Conservation (phyloP, 371 early-diverging fungal genomes). For the Lichtheimia ornata region DNA sequence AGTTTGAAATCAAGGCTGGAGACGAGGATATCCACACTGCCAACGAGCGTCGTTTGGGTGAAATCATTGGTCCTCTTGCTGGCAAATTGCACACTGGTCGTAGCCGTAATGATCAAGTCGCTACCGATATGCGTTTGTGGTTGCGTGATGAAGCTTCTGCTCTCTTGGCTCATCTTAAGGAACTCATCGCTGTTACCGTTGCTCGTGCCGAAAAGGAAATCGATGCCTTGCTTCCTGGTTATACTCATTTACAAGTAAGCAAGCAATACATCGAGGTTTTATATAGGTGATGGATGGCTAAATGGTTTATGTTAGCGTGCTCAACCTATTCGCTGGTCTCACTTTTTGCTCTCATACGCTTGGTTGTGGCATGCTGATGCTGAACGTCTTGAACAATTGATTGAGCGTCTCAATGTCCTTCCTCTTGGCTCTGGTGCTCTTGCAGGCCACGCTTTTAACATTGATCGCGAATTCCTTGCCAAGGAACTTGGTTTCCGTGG, state of each 20-base stretch:
- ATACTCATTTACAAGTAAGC: conserved; percentile 91
- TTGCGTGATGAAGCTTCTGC: conserved; percentile 76
- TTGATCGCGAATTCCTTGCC: conserved; percentile 89
- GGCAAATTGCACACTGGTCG: conserved; percentile 98
- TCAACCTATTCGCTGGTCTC: conserved; percentile 97
- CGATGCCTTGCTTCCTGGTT: conserved; percentile 95
- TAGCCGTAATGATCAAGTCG: conserved; percentile 95
- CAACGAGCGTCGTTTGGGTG: conserved; percentile 94
- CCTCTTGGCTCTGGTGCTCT: conserved; percentile 95
- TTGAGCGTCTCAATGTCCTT: conserved; percentile 77
- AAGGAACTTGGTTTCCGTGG: conserved; percentile 85
- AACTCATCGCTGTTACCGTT: conserved; percentile 73
- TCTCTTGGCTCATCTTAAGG: conserved; percentile 67
- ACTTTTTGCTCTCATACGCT: conserved; percentile 86
- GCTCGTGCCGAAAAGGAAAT: conserved; percentile 84
- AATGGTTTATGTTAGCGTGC: conserved; percentile 66
- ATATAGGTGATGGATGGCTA: background rate
- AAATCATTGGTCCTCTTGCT: conserved; percentile 88
- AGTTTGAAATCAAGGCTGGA: conserved; percentile 74
- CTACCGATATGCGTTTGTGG: conserved; percentile 97
- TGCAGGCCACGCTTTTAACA: conserved; percentile 96
- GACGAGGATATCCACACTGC: conserved; percentile 99
- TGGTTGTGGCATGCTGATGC: conserved; percentile 89
- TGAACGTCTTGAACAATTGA: conserved; percentile 78
- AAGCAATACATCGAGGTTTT: background rate